Evolutionary conservation across 106 monocot species (phyloP).

Genomic region (Acorus calamus): DNA sequence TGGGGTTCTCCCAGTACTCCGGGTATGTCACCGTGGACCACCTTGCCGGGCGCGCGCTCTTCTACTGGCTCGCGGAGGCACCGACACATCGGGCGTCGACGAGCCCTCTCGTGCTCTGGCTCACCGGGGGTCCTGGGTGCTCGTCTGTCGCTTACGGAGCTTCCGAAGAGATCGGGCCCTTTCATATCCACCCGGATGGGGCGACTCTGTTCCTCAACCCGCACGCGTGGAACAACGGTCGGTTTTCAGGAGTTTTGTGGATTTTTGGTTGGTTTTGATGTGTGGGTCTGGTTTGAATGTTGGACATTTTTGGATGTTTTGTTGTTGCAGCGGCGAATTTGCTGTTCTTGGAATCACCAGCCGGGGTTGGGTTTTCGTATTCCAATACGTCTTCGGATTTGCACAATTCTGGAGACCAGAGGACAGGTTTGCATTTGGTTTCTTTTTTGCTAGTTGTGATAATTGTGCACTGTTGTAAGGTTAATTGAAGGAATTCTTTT

Average conservation of each 20-base stretch:
- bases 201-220: constrained; percentile 50
- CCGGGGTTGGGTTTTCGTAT: constrained; percentile 88
- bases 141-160: constrained; percentile 81
- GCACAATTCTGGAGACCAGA: constrained; percentile 39
- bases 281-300: background rate
- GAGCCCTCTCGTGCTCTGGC: constrained; percentile 72
- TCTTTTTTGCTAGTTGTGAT: too few relatives aligned
- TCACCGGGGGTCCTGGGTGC: constrained; percentile 93
- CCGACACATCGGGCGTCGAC: constrained; percentile 12
- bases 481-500: too few relatives aligned
- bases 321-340: constrained; percentile 54
- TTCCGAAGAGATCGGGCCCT: constrained; percentile 92
- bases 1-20: constrained; percentile 65
- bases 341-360: constrained; percentile 90
- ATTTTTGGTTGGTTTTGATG: background rate
- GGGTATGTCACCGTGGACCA: constrained; percentile 72
- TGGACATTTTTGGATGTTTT: background rate
- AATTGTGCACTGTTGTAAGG: too few relatives aligned
- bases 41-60: constrained; percentile 61
- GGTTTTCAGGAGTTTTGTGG: background rate
- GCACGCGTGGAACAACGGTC: constrained; percentile 79
- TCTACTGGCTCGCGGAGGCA: constrained; percentile 79
- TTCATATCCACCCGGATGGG: constrained; percentile 61
- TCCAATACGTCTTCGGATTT: constrained; percentile 64
- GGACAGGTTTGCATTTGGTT: constrained; percentile 32